Conservation (phyloP, 805 yeast species). For the Metschnikowia lunata region DNA sequence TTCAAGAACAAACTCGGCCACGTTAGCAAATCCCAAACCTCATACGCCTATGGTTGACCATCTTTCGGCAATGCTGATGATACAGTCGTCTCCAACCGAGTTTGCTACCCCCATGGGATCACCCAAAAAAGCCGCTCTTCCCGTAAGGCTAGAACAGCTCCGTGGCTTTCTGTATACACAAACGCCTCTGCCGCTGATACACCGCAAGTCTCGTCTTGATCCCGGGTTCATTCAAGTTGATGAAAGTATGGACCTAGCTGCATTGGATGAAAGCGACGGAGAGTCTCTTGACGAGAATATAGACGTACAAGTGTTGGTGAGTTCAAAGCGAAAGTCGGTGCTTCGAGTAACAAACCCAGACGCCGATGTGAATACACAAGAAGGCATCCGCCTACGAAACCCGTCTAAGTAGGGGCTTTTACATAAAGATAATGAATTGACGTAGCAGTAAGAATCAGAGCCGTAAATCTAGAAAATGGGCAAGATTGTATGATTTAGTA, state of each 20-base stretch:
- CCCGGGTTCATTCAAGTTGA: constrained; percentile 10
- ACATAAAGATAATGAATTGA: not conserved
- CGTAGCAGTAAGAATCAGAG: too few relatives aligned
- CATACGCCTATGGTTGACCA: not conserved
- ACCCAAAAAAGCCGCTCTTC: constrained; percentile 1
- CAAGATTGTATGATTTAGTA: too few relatives aligned
- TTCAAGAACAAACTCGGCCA: not conserved
- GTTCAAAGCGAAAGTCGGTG: constrained; percentile 57
- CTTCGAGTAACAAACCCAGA: constrained; percentile 65
- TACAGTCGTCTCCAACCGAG: constrained; percentile 1
- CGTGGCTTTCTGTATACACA: constrained; percentile 22
- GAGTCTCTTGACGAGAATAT: constrained; percentile 44
- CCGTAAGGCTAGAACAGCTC: constrained; percentile 18
- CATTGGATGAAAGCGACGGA: constrained; percentile 20
- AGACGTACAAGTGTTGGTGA: constrained; percentile 70
- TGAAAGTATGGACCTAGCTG: constrained; percentile 5
- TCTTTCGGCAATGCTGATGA: not conserved
- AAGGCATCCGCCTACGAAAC: constrained; percentile 12
- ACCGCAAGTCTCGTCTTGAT: constrained; percentile 14
- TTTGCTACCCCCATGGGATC: not conserved
- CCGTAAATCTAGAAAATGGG: too few relatives aligned
- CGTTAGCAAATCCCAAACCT: not conserved
- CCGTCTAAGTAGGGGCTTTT: constrained; percentile 7
- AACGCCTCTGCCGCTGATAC: constrained; percentile 21
- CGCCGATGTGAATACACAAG: constrained; percentile 1